Evolutionary conservation across 2,329 filamentous ascomycete genomes (phyloP).

Genomic region (Albophoma yamanashiensis): DNA sequence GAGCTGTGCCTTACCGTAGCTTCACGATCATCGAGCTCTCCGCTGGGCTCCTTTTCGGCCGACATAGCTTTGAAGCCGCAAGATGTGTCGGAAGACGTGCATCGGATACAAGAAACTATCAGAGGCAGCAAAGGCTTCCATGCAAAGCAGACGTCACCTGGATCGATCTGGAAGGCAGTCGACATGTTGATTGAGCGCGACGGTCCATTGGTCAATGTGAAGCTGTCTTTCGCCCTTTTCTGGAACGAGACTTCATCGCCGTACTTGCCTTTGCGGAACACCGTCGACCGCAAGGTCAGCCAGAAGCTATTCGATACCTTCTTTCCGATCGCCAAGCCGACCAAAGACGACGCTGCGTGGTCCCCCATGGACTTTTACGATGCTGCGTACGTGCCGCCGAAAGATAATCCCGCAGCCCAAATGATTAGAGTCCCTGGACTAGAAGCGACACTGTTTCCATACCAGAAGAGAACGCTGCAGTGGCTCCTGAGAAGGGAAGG

Average conservation of each 20-base stretch:
- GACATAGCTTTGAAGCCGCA: conserved; percentile 11
- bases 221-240: conserved; percentile 23
- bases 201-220: conserved; percentile 14
- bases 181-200: conserved; percentile 18
- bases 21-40: conserved; percentile 5
- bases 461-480: conserved; percentile 58
- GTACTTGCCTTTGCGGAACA: conserved; percentile 16
- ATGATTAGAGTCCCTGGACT: conserved; percentile 32
- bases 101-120: conserved; percentile 9
- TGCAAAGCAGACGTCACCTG: conserved; percentile 10
- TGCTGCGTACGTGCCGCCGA: conserved; percentile 50
- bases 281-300: conserved; percentile 19
- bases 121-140: conserved; percentile 1
- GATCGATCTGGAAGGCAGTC: conserved; percentile 24
- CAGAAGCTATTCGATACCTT: conserved; percentile 25
- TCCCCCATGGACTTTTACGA: conserved; percentile 56
- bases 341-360: conserved; percentile 13
- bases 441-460: conserved; percentile 52
- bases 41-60: conserved; percentile 2
- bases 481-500: conserved; percentile 63
- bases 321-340: conserved; percentile 11
- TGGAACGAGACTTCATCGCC: conserved; percentile 31
- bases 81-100: conserved; percentile 10
- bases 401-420: conserved; percentile 24
- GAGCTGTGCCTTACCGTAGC: conserved; percentile 7